Conservation (phyloP, 257 asterid genomes). For the Rauvolfia tetraphylla region DNA sequence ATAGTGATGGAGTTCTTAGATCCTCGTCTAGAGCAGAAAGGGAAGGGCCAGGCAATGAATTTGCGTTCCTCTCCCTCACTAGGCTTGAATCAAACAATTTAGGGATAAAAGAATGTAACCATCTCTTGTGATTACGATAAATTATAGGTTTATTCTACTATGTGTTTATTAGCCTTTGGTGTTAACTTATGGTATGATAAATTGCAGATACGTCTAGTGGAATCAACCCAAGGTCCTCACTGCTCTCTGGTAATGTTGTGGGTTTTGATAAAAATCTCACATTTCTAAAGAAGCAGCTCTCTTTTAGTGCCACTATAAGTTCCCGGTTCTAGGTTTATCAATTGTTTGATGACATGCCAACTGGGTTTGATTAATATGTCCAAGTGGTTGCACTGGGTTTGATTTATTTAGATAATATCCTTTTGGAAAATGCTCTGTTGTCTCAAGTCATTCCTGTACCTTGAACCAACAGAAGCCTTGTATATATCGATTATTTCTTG, state of each 20-base stretch:
- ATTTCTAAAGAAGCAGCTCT: no score
- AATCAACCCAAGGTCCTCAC: slow-evolving; percentile 23
- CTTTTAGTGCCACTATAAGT: no score
- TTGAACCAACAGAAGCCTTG: no score
- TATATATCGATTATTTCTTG: neutral
- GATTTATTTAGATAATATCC: no score
- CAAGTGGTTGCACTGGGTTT: neutral
- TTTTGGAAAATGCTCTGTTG: no score
- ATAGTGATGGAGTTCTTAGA: slow-evolving; percentile 23
- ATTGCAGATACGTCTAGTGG: slow-evolving; percentile 44
- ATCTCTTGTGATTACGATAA: slow-evolving; percentile 20
- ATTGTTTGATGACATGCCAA: no score
- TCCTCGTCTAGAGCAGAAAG: slow-evolving; percentile 36
- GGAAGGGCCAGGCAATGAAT: slow-evolving; percentile 28
- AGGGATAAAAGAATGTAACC: slow-evolving; percentile 22
- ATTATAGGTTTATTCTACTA: slow-evolving; percentile 10
- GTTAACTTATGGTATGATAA: slow-evolving; percentile 8
- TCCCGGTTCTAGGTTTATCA: no score
- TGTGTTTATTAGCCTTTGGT: slow-evolving; percentile 14
- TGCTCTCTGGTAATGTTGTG: slow-evolving; percentile 31
- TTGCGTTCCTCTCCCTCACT: slow-evolving; percentile 35
- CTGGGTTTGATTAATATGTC: neutral
- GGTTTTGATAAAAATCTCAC: slow-evolving; percentile 37
- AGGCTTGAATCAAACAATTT: slow-evolving; percentile 19
- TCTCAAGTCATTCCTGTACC: neutral